Base-by-base conservation (phyloP, 306 rosid genomes). In the Rosa lucieae region DNA sequence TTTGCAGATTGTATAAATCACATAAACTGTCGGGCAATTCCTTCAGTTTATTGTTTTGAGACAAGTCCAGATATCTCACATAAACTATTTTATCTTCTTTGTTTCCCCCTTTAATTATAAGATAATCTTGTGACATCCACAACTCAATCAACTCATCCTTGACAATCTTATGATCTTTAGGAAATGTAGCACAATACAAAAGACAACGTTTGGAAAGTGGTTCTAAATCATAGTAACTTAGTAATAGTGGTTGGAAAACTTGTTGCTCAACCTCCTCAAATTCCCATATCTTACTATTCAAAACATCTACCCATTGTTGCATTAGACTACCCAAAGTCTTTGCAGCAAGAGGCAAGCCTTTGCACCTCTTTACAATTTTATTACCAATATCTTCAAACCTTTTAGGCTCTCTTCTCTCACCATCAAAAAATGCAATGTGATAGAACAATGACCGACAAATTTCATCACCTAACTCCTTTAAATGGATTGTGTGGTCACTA, bases 31-130 rank as follows among this genome's bases (percentile, higher is more conserved):
- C 20, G 1, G 68, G 68, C 8, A 29, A 11, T 12, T 62, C 68
- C 40, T 29, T 2, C 68, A 62, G 14, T 11, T 5, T 0, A 1
- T 0, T 0, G 37, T 62, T 62, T 0, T 0, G 0, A 0, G 70
- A 75, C 10, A 75, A 3, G 43, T 43, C 3, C 5, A 62, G 42
- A 20, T 75, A 75, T 10, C 78, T 58, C 68, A n/a, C n/a, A n/a
- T n/a, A n/a, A 23, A 23, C 26, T 23, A 23, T 23, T 23, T 23
- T 23, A 23, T 23, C 26, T 23, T 23, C 8, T 56, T 56, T 56
- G 0, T 55, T 55, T 2, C 13, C 13, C 4, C 20, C 40, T 12
- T 29, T 62, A 3, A 62, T 20, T 3, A 12, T 0, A 5, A 62
- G 18, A 62, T 62, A 26, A 62, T 11, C 3, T 62, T 26, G 42